Evolutionary conservation across 2,329 filamentous ascomycete genomes (phyloP).

Genomic region (Hypoxylon rubiginosum): DNA sequence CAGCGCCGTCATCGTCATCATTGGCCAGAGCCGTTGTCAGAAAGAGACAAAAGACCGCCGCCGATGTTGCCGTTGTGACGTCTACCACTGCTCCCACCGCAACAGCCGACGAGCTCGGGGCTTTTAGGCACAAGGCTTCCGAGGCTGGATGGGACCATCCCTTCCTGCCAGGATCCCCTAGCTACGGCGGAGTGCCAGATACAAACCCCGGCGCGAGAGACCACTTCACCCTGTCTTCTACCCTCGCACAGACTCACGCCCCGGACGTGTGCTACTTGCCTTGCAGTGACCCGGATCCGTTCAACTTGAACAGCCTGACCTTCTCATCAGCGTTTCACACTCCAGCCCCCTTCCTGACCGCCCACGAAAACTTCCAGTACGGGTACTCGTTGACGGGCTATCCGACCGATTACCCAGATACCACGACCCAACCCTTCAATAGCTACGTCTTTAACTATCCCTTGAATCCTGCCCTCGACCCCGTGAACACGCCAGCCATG

Average conservation of each 20-base stretch:
- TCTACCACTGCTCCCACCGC: conserved; percentile 12
- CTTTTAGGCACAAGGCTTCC: conserved; percentile 25
- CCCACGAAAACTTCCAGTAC: conserved; percentile 8
- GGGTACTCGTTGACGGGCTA: conserved; percentile 4
- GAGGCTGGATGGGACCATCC: conserved; percentile 23
- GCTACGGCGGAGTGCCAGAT: conserved; percentile 20
- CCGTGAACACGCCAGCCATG: conserved; percentile 16
- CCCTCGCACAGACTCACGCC: conserved; percentile 28
- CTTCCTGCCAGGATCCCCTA: conserved; percentile 16
- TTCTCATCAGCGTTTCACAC: conserved; percentile 21
- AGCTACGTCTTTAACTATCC: conserved; percentile 2
- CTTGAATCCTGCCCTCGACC: conserved; percentile 5
- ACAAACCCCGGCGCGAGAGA: conserved; percentile 17
- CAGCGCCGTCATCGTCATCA: conserved; percentile 27
- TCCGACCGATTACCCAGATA: conserved; percentile 12
- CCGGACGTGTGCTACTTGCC: conserved; percentile 18
- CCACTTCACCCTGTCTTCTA: conserved; percentile 28
- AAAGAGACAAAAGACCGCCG: conserved; percentile 19
- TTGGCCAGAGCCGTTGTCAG: conserved; percentile 24
- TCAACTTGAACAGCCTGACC: conserved; percentile 7
- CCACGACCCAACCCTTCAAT: conserved; percentile 7
- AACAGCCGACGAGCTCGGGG: conserved; percentile 17
- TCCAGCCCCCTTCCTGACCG: conserved; percentile 10
- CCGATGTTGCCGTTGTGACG: conserved; percentile 23
- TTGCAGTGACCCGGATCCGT: conserved; percentile 1